Percentiles rank a stretch among this genome's conserved stretches.
Conservation (phyloP, 352 stramenopile genomes). For the Pythium monospermum region DNA sequence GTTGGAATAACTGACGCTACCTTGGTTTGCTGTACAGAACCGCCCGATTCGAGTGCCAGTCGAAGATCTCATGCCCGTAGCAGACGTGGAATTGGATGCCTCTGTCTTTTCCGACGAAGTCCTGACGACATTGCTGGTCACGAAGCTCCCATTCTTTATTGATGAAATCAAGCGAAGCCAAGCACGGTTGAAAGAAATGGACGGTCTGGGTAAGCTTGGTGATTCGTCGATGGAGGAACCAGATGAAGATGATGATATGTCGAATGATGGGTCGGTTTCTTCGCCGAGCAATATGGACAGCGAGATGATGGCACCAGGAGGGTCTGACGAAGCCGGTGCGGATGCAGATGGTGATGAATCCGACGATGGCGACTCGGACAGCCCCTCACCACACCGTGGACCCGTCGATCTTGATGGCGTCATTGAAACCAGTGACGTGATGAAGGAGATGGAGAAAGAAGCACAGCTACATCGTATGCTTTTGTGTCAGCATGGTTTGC, state of each 20-base stretch:
- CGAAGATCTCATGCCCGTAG: slow-evolving; percentile 72
- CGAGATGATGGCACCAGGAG: slow-evolving; percentile 41
- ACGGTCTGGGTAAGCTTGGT: slow-evolving; percentile 32
- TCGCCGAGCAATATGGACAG: slow-evolving; percentile 74
- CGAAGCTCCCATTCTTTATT: slow-evolving; percentile 75
- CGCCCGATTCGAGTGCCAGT: slow-evolving; percentile 77
- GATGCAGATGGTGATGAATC: slow-evolving; percentile 16
- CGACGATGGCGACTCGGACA: slow-evolving; percentile 48
- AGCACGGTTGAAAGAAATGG: slow-evolving; percentile 40
- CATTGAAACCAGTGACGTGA: slow-evolving; percentile 44
- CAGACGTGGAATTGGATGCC: slow-evolving; percentile 67
- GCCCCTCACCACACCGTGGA: slow-evolving; percentile 10
- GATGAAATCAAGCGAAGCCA: slow-evolving; percentile 74
- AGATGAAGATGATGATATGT: slow-evolving; percentile 84
- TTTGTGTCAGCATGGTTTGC: slow-evolving; percentile 72
- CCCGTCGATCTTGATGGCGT: slow-evolving; percentile 7
- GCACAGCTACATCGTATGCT: slow-evolving; percentile 70
- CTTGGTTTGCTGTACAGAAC: slow-evolving; percentile 32
- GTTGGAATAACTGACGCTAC: no score
- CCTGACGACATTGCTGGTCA: slow-evolving; percentile 56
- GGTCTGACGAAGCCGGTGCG: slow-evolving; percentile 40
- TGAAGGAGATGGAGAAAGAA: slow-evolving; percentile 73
- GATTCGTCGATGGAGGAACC: slow-evolving; percentile 47
- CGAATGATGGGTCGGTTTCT: slow-evolving; percentile 62
- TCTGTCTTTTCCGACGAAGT: slow-evolving; percentile 68